Base-by-base conservation (phyloP, 352 stramenopile species). In the Globisporangium viniferum region DNA sequence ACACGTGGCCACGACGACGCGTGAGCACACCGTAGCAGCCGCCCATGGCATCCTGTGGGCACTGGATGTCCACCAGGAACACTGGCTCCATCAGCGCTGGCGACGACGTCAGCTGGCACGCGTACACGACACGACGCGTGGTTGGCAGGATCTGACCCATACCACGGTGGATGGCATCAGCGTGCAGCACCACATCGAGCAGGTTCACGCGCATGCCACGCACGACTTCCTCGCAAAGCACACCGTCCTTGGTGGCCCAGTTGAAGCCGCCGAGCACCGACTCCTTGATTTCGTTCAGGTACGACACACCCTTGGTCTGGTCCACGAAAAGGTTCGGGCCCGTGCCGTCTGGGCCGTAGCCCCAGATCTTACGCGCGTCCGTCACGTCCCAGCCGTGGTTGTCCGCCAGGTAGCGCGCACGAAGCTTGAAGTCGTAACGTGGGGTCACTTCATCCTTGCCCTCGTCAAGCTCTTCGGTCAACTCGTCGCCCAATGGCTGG, bases 81-180 rank as follows among this genome's bases (percentile, higher is more conserved):
- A 99, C 86, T 15, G 98, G 98, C 85, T 99, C 98, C 81, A 99
- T 94, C 59, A 99, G 79, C 73, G 92, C 91, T 35, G 98, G 98
- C 62, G 89, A 78, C 59, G 94, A 95, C 58, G 94, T 96, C 61
- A 99, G 86, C 80, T 99, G 94, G 64, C 91, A 98, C 66, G 98
- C 94, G 82, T 99, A 99, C 80, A 98, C 96, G 20, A 99, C 98
- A 90, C 98, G 96, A 81, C 98, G 95, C 49, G 97, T 90, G 58
- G 98, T 99, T 74, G 98, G 98, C 91, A 99, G 98, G 88, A 99
- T 99, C 88, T 99, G 98, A 77, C 98, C 98, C 96, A 99, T 99
- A 90, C 98, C 98, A 97, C 98, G 96, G 84, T 99, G 98, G 84
- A 99, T 99, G 66, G 98, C 97, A 97, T 99, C 98, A 75, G 98